Base-by-base conservation (phyloP, 2,329 filamentous ascomycete genomes). In the Fusarium tricinctum region DNA sequence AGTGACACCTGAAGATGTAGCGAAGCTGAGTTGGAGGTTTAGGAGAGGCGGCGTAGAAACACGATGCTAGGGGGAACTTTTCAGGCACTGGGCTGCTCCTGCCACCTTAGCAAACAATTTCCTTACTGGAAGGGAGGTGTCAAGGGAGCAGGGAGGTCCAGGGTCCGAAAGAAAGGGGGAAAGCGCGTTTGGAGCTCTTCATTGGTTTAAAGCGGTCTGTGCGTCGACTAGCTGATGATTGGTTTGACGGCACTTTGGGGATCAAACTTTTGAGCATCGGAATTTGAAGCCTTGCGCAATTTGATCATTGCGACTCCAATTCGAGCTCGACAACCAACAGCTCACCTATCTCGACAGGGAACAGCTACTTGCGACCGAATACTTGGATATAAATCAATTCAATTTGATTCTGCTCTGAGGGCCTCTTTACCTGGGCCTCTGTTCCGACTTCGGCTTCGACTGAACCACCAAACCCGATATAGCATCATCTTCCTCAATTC, bases 21-120 rank as follows among this genome's bases (percentile, higher is more conserved):
- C 56, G 66, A 63, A 73, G 66, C 67, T 74, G 72, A 73, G 73
- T 70, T 73, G 71, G 62, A 74, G 68, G 69, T 67, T 76, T 73
- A 69, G 66, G 67, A 71, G 68, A 73, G 62, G 61, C 70, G 66
- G 66, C 66, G 69, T 73, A 51, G 68, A 65, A 65, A 72, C 65
- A 62, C 67, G 63, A 72, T 73, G 65, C 72, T 76, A 77, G 74
- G 78, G 76, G 79, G 77, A 78, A 80, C 77, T 80, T 81, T 79
- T 79, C 73, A 76, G 75, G 75, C 76, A 74, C 74, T 74, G 75
- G 70, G 63, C 73, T 70, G 60, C 71, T 78, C 77, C 76, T 78
- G 77, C 77, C 77, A 77, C 77, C 79, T 78, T 81, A 79, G 78
- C 76, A 80, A 69, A 82, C 81, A 85, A 84, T 84, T 85, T 84